phyloP scores from a whole-genome alignment of 2,329 filamentous ascomycete species.

The Paraphaeosphaeria minitans region DNA sequence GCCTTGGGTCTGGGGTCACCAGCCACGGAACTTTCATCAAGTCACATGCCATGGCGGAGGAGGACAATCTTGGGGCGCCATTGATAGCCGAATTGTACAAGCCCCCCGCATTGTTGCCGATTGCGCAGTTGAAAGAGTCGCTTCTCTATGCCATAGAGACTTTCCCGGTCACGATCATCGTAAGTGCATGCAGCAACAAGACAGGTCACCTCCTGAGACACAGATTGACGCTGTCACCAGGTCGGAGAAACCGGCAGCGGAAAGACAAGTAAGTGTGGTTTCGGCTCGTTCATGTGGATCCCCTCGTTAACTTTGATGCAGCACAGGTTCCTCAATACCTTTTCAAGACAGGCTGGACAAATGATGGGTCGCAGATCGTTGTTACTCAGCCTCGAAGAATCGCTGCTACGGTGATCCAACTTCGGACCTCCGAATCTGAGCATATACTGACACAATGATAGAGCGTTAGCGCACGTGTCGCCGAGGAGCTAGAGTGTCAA shows the following conservation, averaged over 20 bases:
- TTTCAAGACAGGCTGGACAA: conserved; percentile 86
- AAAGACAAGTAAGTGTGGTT: conserved; percentile 16
- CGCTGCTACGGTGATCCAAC: conserved; percentile 66
- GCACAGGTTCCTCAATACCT: conserved; percentile 91
- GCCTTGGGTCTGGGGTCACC: neutral
- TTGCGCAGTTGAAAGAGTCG: conserved; percentile 78
- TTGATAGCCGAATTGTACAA: conserved; percentile 85
- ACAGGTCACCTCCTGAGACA: neutral
- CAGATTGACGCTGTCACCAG: neutral
- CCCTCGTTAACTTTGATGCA: conserved; percentile 62
- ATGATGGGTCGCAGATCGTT: conserved; percentile 79
- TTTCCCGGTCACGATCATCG: conserved; percentile 81
- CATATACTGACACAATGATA: neutral
- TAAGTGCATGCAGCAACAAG: conserved; percentile 45
- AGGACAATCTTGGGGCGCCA: conserved; percentile 46
- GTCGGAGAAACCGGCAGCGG: conserved; percentile 81
- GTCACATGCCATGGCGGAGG: conserved; percentile 37
- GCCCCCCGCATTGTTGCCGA: conserved; percentile 80
- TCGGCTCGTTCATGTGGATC: neutral
- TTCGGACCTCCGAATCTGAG: neutral
- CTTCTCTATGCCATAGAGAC: conserved; percentile 88
- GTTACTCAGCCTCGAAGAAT: conserved; percentile 93
- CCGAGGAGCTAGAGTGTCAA: conserved; percentile 84
- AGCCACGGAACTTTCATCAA: neutral
- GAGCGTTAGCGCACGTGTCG: conserved; percentile 84